Evolutionary conservation across 1,139 yeast genomes (phyloP).

Genomic region (Geotrichum cucujoidarum): DNA sequence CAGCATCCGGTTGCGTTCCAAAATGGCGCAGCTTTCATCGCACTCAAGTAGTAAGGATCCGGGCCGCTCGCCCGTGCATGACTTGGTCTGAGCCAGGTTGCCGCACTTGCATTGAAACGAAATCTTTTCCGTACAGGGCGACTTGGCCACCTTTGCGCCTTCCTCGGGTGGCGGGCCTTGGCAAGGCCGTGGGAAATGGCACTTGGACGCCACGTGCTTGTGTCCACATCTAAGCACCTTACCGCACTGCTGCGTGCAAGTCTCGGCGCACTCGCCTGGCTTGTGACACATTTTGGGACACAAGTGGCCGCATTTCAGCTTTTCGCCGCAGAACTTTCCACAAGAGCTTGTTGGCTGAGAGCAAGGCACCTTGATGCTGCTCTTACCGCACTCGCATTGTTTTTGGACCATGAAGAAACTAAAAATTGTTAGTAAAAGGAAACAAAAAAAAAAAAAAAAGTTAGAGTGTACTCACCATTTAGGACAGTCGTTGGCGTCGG

Average conservation of each 20-base stretch:
- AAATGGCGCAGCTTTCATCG: conserved; percentile 63
- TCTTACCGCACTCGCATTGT: conserved; percentile 67
- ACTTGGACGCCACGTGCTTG: conserved; percentile 47
- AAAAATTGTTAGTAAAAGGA: background rate
- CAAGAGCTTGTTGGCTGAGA: conserved; percentile 68
- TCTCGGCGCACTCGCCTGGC: conserved; percentile 36
- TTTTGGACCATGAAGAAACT: conserved; percentile 56
- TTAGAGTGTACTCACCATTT: conserved; percentile 52
- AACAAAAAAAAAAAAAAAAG: background rate
- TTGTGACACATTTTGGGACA: conserved; percentile 61
- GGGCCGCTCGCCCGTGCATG: conserved; percentile 15
- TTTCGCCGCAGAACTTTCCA: conserved; percentile 57
- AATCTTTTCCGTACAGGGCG: conserved; percentile 14
- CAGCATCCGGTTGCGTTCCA: conserved; percentile 56
- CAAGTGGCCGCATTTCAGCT: conserved; percentile 62
- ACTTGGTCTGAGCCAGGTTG: conserved; percentile 10
- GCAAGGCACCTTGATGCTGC: conserved; percentile 58
- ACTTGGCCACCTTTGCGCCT: conserved; percentile 38
- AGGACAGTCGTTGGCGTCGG: conserved; percentile 59
- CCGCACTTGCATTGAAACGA: conserved; percentile 20
- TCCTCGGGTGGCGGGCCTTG: conserved; percentile 20
- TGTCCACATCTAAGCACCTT: conserved; percentile 65
- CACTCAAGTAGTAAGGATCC: conserved; percentile 32
- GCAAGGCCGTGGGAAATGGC: conserved; percentile 61
- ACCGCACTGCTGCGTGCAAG: conserved; percentile 48